phyloP scores from a whole-genome alignment of 257 asterid species.

The Lavandula angustifolia region DNA sequence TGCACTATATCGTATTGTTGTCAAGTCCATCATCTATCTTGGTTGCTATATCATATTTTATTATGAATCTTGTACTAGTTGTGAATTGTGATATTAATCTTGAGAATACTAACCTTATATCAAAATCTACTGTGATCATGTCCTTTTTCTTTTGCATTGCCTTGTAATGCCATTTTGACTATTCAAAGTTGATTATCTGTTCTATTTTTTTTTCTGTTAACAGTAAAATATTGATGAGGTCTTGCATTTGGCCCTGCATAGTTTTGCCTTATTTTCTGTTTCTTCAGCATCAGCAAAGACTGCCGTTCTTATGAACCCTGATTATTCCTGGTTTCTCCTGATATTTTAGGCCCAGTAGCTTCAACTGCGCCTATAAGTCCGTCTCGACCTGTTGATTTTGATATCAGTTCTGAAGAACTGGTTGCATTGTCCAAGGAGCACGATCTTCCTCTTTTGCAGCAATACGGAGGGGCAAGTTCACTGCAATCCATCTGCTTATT shows the following conservation, averaged over 20 bases:
- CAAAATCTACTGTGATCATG: neutral
- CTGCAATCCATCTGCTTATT: constrained; percentile 4
- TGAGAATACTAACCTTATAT: neutral
- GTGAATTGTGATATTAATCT: constrained; percentile 9
- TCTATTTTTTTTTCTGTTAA: neutral
- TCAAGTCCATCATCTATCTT: neutral
- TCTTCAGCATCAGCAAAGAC: constrained; percentile 15
- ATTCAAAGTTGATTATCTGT: neutral
- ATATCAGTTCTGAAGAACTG: constrained; percentile 67
- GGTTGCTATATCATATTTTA: constrained; percentile 4
- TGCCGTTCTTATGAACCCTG: neutral
- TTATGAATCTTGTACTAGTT: constrained; percentile 12
- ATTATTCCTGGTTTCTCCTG: constrained; percentile 25
- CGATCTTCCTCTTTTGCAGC: constrained; percentile 54
- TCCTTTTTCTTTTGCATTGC: neutral
- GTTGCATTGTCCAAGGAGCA: constrained; percentile 63
- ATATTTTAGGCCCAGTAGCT: constrained; percentile 47
- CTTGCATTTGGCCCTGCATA: constrained; percentile 2
- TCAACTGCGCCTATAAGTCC: constrained; percentile 42
- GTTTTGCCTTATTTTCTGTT: neutral
- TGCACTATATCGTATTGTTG: neutral
- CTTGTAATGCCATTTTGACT: neutral
- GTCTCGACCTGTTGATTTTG: constrained; percentile 54
- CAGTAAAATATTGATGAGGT: neutral
- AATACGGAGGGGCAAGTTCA: constrained; percentile 75